Base-by-base conservation (phyloP, 2,329 filamentous ascomycete genomes). In the Teratosphaeria destructans region DNA sequence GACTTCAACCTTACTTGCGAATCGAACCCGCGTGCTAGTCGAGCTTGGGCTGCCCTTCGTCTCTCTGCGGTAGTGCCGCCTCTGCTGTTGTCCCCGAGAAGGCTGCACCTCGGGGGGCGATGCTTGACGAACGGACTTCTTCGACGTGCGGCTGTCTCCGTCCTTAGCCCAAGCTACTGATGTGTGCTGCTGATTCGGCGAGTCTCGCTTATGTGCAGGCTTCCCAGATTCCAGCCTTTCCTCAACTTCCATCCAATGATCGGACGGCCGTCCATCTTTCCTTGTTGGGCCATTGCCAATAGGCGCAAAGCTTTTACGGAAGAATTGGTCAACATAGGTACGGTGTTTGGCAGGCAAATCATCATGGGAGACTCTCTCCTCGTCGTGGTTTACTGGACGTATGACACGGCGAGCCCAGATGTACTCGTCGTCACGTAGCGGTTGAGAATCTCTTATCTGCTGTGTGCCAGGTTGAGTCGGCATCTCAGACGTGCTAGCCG, bases 1-100 rank as follows among this genome's bases (percentile, higher is more conserved):
- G 57, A 71, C 61, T 32, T 70, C 67, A 54, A 70, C 64, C 61
- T 71, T 70, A 64, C 65, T 68, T 60, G 69, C 64, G 56, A 71
- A 71, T 37, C 64, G 68, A 6, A 71, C 70, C 34, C 64, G 65
- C 54, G 62, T 64, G 19, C 67, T 67, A n/a, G 56, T 57, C 19
- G 63, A 62, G 55, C 57, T 63, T 26, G 55, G 37, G 29, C 57
- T 55, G 7, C 43, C 29, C 43, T 60, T 34, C 14, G 56, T 37
- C 8, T 56, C 39, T 39, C 19, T 37, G 43, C 54, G 39, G 23
- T 32, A n/a, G 12, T 19, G 19, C 29, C 43, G 56, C 19, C 43
- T 49, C 19, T 49, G 43, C 43, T 19, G 43, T 19, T 49, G 43
- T 49, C 19, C 43, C 23, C 37, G 32, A 57, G 37, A 4, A 57